Evolutionary conservation across 2,329 filamentous ascomycete species (phyloP), one percentile per base, ranked within the genome.

Genomic region (Alternaria viburni): DNA sequence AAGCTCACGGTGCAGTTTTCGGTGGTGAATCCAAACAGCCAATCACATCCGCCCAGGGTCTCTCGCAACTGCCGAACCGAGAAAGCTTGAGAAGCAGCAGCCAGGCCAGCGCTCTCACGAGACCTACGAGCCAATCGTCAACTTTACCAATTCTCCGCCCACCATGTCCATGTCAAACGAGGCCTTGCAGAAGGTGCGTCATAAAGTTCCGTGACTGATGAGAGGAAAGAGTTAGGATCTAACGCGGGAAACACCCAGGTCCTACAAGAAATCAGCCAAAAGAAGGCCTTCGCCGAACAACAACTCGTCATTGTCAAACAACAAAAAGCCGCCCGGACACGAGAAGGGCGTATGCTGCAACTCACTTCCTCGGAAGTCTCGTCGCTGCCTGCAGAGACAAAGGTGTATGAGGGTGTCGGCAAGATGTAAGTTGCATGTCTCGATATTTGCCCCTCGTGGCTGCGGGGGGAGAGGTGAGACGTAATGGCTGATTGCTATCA

Each of bases 121-220:
- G 25, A 49, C 19, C 26, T 32, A 30, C 64, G 43, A 47, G 47
- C 32, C 36, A 41, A 54, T 55, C 30, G 41, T 41, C 64, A 43
- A 43, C 49, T 9, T 47, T 19, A 54, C 19, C 21, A 15, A 68
- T 59, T 41, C 21, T 44, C 32, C 54, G 43, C 62, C 36, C 75
- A 87, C 74, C 55, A 97, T 98, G 95, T 93, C 95, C 58, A 96
- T 98, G 73, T 91, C 94, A 57, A 97, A 96, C 76, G 93, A 97
- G 83, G 93, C 94, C 62, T 85, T 98, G 69, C 92, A 97, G 80
- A 97, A 97, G 90, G 95, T 95, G 25, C 17, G 47, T 36, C 21
- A 23, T 23, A 23, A 23, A 23, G 21, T 23, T 23, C 21, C 21
- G 21, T 23, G 21, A 23, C 21, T 23, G 21, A 23, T 23, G 21